Evolutionary conservation across 345 rosid genomes (phyloP).

Genomic region (Eucalyptus microcorys): DNA sequence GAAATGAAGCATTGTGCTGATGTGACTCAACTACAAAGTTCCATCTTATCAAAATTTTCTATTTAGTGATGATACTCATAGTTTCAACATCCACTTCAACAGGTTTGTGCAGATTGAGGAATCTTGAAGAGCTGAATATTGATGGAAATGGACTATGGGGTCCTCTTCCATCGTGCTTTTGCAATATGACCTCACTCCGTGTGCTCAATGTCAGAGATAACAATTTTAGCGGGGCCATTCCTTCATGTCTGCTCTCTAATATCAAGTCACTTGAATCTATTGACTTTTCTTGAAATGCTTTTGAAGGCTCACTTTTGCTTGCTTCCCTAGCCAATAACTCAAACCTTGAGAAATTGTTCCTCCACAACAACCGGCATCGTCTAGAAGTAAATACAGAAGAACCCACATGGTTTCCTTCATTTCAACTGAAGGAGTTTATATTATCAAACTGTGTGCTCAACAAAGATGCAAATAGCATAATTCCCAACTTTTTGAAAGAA

Average conservation of each 20-base stretch:
- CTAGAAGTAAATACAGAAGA: background rate
- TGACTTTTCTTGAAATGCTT: background rate
- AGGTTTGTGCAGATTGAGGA: background rate
- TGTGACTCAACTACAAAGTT: background rate
- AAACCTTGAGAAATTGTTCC: background rate
- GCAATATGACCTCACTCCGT: background rate
- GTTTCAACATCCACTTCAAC: background rate
- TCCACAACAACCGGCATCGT: background rate
- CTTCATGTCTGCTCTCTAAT: background rate
- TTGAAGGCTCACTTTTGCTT: background rate
- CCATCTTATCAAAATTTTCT: background rate
- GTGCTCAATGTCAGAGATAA: fast-evolving
- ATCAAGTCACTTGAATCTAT: background rate
- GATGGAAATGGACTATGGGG: background rate
- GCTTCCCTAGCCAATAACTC: background rate
- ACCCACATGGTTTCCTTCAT: background rate
- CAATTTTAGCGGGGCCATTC: background rate
- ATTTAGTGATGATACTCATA: background rate
- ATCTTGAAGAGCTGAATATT: background rate
- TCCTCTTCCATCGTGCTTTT: background rate
- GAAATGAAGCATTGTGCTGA: background rate
- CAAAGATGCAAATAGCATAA: fast-evolving
- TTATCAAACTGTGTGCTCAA: background rate
- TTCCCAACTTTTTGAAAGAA: too few species aligned
- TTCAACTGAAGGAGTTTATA: fast-evolving